Evolutionary conservation across 1,139 yeast species (phyloP), one percentile per base, ranked within the genome.

Genomic region (Suhomyces panamericanus): DNA sequence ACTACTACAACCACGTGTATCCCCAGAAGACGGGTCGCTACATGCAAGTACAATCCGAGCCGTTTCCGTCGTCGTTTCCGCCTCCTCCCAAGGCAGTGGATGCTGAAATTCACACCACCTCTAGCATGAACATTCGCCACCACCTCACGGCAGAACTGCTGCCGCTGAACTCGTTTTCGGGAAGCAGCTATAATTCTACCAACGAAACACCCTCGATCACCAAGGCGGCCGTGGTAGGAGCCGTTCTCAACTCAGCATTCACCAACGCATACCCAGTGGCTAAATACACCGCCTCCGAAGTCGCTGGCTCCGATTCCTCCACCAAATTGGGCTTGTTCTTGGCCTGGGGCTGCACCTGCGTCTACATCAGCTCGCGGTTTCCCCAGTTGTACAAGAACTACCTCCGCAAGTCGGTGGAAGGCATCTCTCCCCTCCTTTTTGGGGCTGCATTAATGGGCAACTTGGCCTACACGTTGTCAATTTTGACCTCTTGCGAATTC

Each of bases 361-460:
- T 88, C 42, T 91, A 93, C 60, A 75, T 90, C 46, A 67, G 81
- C 9, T 88, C 96, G 2, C 73, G 99, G 51, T 69, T 90, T 42
- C 99, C 99, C 0, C 99, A 91, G 60, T 68, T 91, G 38, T 69
- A 77, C 61, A 87, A 87, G 56, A 91, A 91, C 66, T 83, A 82
- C 60, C 61, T 70, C 49, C 71, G 96, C 39, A 84, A 85, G 58
- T 85, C 96, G 4, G 93, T 96, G 0, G 84, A 83, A 35, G 98
- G 97, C 3, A 72, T 90, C 1, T 85, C 96, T 2, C 85, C 95
- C 28, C 67, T 87, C 46, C 71, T 91, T 30, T 89, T 93, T 60
- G 77, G 80, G 4, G 83, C 95, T 16, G 96, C 96, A 1, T 70
- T 91, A 35, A 51, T 79, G 32, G 96, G 96, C 3, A 93, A 93